phyloP scores from a whole-genome alignment of 345 rosid species.

The Cochlearia excelsa region DNA sequence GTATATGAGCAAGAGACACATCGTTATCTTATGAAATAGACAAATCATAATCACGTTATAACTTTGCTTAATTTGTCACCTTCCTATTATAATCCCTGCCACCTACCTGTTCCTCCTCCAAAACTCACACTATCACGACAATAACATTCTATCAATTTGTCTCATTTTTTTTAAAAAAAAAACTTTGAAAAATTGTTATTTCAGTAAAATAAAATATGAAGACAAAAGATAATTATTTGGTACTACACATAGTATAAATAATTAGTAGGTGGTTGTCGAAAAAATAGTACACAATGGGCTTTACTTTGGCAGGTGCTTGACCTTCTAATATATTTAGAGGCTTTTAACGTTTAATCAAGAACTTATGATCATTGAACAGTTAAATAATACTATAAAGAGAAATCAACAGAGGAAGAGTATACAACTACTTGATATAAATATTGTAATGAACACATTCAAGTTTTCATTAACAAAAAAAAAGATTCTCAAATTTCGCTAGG shows the following conservation, averaged over 20 bases:
- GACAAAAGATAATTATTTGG: no score
- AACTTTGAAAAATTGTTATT: background rate
- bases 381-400: no score
- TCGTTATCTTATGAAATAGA: conserved; percentile 7
- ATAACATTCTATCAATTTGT: conserved; percentile 5
- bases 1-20: conserved; percentile 16
- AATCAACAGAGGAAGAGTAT: no score
- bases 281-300: no score
- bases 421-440: no score
- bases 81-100: conserved; percentile 34
- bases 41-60: background rate
- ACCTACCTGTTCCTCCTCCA: conserved; percentile 34
- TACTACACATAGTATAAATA: background rate
- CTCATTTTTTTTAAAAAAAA: background rate
- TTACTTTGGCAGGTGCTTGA: no score
- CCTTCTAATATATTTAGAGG: no score
- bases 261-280: background rate
- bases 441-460: no score
- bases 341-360: no score
- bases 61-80: conserved; percentile 37
- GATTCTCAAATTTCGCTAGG: conserved; percentile 34
- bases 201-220: background rate
- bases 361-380: no score
- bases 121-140: conserved; percentile 23
- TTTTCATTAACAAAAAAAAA: background rate